Base-by-base conservation (phyloP, 2,329 filamentous ascomycete species). In the Dichotomopilus funicola region DNA sequence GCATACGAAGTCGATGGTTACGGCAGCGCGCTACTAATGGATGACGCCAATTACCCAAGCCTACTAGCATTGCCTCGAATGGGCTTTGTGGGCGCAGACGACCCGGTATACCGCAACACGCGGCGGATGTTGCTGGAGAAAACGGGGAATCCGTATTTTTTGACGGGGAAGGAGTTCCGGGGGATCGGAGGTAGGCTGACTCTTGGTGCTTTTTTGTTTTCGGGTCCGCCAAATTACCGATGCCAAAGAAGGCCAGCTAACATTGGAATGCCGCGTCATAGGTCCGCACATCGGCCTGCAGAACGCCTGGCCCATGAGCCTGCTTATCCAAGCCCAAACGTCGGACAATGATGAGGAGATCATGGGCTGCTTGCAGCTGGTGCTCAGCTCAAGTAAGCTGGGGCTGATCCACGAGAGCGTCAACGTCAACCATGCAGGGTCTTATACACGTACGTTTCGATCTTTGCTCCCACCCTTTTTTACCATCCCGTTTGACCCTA, bases 271-370 rank as follows among this genome's bases (percentile, higher is more conserved):
- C 70, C 2, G 19, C 5, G 38, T 12, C 3, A 13, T 34, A 77
- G 81, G 81, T 4, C 82, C 81, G 6, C 83, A 84, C 66, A 87
- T 96, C 62, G 94, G 94, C 0, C 74, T 95, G n/a, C 76, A 82
- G 64, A 89, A 96, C 62, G 94, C 92, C 6, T 99, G 94, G 94
- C 94, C 94, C 0, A 97, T 99, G 91, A 94, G 89, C 68, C 75
- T 96, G 59, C 78, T 99, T 7, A 82, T 96, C 19, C 91, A 96
- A 71, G 90, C 89, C 2, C 90, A 94, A 79, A 99, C 94, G 0
- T 87, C 85, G 5, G 80, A 92, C 50, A 78, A 91, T 55, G 91
- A 96, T 58, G 76, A 78, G 0, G 94, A 99, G 73, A 97, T 99
- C 61, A 75, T 72, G 58, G 78, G 81, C 49, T 88, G 87, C 59